Evolutionary conservation across 2,329 filamentous ascomycete species (phyloP), one percentile per base, ranked within the genome.

Genomic region (Talaromyces atroroseus): DNA sequence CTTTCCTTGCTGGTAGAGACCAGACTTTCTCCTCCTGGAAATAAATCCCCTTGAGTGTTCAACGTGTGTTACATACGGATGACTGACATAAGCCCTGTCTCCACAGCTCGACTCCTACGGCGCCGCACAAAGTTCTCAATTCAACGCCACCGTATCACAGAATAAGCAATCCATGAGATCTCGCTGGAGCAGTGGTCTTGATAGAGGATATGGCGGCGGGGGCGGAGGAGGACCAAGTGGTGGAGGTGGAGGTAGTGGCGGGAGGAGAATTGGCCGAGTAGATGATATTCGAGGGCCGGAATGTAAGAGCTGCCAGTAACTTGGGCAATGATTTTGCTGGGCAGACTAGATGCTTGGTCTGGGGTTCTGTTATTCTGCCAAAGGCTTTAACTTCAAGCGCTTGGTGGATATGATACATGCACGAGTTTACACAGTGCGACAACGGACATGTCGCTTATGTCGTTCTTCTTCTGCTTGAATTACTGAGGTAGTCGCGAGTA

Each of bases 231-330:
- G 65, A 44, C 64, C 67, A 24, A 63, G 66, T 21, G 63, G 64
- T 49, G 67, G 70, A 12, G 63, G 66, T 20, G 66, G 67, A 24
- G 68, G 68, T 21, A 53, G 61, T 21, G 66, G 68, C 32, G 26
- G 26, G 2, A 74, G 69, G 57, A 71, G 69, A 49, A 67, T 79
- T 59, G 76, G 77, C 11, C 70, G 70, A 18, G 71, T 79, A 21
- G 75, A 78, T 62, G 76, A 79, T 71, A 68, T 79, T 52, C 69
- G 76, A 26, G 76, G 68, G 7, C 75, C 76, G n/a, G 76, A 78
- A 60, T 78, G 76, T 61, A 68, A 69, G 47, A 76, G 76, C 54
- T 77, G 76, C 66, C 63, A 66, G 23, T 75, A 63, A 70, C 23
- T 18, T 59, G 50, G 57, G 56, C 18, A 36, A 44, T 34, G 23